Conservation (phyloP, 306 rosid species). For the Vigna hirtella region DNA sequence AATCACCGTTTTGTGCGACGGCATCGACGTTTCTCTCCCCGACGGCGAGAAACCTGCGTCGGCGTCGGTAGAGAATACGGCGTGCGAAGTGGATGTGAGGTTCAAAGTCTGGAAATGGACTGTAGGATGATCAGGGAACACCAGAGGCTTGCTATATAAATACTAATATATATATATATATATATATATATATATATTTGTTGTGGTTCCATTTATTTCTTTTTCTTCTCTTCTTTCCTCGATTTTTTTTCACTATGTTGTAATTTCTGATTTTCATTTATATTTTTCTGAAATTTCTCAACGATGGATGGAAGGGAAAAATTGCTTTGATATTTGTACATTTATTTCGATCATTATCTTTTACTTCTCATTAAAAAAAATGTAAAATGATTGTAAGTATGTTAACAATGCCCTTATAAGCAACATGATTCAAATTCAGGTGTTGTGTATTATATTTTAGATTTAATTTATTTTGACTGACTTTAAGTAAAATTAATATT, state of each 20-base stretch:
- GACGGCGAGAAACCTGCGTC: slow-evolving; percentile 64
- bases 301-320: no score
- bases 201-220: neutral
- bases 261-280: slow-evolving; percentile 3
- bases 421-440: neutral
- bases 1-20: slow-evolving; percentile 70
- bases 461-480: no score
- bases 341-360: no score
- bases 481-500: no score
- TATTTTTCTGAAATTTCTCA: slow-evolving; percentile 6
- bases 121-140: slow-evolving; percentile 43
- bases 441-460: no score
- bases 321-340: no score
- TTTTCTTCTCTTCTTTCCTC: neutral
- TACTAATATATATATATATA: no score
- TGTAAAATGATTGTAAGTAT: no score
- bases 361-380: no score
- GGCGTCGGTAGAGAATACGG: slow-evolving; percentile 56
- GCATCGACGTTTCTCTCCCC: slow-evolving; percentile 58
- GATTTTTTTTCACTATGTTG: neutral
- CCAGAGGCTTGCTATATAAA: no score
- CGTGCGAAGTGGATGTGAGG: slow-evolving; percentile 73
- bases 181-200: neutral
- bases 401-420: neutral
- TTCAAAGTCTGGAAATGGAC: slow-evolving; percentile 99